Conservation (phyloP, 345 rosid genomes). For the Zanthoxylum bungeanum region DNA sequence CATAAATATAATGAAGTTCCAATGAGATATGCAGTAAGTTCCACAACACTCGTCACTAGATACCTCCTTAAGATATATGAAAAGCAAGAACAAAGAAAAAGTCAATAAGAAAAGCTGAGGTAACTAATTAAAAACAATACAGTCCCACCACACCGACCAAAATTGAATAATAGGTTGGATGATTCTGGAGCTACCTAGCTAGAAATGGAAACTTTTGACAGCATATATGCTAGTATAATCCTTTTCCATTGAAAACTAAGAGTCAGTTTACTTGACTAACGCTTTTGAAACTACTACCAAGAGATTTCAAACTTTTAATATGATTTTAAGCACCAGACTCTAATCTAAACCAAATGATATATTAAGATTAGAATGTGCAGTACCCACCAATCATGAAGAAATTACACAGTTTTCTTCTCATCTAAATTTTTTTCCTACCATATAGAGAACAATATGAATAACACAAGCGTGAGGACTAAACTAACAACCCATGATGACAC, state of each 20-base stretch:
- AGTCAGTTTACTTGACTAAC: too few relatives aligned
- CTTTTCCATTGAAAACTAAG: slow-evolving; percentile 1
- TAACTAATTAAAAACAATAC: neutral
- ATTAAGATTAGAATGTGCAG: neutral
- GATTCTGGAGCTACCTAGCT: slow-evolving; percentile 6
- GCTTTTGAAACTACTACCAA: too few relatives aligned
- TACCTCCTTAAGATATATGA: slow-evolving; percentile 16
- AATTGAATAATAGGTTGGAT: slow-evolving; percentile 15
- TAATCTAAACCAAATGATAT: too few relatives aligned
- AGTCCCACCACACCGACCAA: slow-evolving; percentile 31
- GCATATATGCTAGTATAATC: neutral
- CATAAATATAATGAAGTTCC: slow-evolving; percentile 5
- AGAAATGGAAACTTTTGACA: slow-evolving; percentile 15
- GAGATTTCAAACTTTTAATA: too few relatives aligned
- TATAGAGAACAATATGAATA: neutral
- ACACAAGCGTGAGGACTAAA: neutral
- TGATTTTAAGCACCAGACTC: too few relatives aligned
- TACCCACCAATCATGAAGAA: neutral
- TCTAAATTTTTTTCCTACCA: neutral
- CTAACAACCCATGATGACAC: neutral
- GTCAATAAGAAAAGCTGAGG: slow-evolving; percentile 17
- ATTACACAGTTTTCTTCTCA: neutral
- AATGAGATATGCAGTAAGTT: slow-evolving; percentile 12
- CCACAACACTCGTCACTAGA: slow-evolving; percentile 22
- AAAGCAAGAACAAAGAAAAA: neutral